Evolutionary conservation across 2,329 filamentous ascomycete species (phyloP), one percentile per base, ranked within the genome.

Genomic region (Beauveria asiatica): DNA sequence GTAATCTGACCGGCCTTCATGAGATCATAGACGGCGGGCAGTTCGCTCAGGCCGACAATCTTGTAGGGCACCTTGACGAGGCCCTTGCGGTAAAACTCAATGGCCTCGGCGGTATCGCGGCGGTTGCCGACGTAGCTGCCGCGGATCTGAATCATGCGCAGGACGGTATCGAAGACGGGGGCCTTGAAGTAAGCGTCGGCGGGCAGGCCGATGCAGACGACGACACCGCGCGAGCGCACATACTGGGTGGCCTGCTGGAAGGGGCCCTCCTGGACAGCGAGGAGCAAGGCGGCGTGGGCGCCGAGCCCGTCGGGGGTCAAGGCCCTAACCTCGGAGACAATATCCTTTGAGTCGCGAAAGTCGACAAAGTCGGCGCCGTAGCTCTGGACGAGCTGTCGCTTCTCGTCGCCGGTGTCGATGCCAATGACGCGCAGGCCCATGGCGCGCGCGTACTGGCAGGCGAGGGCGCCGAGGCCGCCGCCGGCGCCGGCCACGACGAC

Each of bases 231-330:
- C 60, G 90, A 83, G 62, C 93, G 89, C 64, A 96, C 87, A 75
- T 97, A 96, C 75, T 83, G 86, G 52, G 90, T 86, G 46, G 93
- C 93, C 78, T 97, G 92, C 78, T 96, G 91, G 86, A 97, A 97
- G 58, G 93, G 93, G 80, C 88, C 90, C 82, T 97, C 92, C 67
- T 80, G 83, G 57, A 90, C 92, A 63, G 93, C 92, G 62, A 97
- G 84, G 49, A 97, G 81, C 65, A 97, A 80, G 63, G 93, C 92
- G 44, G 91, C 92, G 69, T 96, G 89, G 5, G 92, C 92, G 57
- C 93, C 93, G 17, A 90, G 82, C 5, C 55, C 90, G 67, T 93
- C 91, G 30, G 83, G 76, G 1, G 90, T 95, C 30, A 87, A 86
- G 51, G 84, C 85, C 78, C 92, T 90, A 65, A 97, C 92, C 65